Evolutionary conservation across 2,329 filamentous ascomycete genomes (phyloP), one percentile per base, ranked within the genome.

Genomic region (Fonsecaea nubica): DNA sequence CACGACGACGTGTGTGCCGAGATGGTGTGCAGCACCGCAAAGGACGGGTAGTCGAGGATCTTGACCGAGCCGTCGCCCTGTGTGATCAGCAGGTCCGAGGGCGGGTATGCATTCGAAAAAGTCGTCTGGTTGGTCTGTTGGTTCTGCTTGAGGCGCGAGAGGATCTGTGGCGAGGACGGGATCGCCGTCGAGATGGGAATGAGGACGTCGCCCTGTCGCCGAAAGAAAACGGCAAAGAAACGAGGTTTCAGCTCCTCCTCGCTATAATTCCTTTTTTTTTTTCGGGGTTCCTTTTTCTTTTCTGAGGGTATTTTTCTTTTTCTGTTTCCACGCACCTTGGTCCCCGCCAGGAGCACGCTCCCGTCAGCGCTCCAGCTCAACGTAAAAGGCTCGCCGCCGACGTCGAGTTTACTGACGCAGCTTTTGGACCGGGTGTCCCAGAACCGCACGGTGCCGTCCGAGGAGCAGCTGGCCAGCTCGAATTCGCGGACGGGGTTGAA

Each of bases 351-450:
- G 53, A 83, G 74, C 33, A 78, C 77, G 50, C 74, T 81, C 21
- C 82, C 82, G 72, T 84, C 82, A 0, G 79, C 77, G 52, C 80
- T 79, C 82, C 82, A 84, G 9, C 80, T 78, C 52, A 84, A 71
- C 1, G 81, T 83, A 66, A 84, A 82, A 13, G 80, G 80, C 68
- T 83, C 81, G 32, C 80, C 81, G 52, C 81, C 82, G n/a, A 84
- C 77, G 67, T 83, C 80, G 6, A 84, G 72, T 56, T 78, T 80
- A 68, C 79, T 80, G 18, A 82, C 78, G 65, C 81, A 83, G 2
- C 75, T 79, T 72, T 83, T 83, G 13, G 79, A 80, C 52, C 82
- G 77, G 30, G 83, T 82, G 72, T 84, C 82, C 82, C 82, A 84
- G 68, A 84, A 80, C 48, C 81, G 78, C 56, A 83, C 81, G 1